Evolutionary conservation across 2,329 filamentous ascomycete genomes (phyloP).

Genomic region (Plectosphaerella sp.): DNA sequence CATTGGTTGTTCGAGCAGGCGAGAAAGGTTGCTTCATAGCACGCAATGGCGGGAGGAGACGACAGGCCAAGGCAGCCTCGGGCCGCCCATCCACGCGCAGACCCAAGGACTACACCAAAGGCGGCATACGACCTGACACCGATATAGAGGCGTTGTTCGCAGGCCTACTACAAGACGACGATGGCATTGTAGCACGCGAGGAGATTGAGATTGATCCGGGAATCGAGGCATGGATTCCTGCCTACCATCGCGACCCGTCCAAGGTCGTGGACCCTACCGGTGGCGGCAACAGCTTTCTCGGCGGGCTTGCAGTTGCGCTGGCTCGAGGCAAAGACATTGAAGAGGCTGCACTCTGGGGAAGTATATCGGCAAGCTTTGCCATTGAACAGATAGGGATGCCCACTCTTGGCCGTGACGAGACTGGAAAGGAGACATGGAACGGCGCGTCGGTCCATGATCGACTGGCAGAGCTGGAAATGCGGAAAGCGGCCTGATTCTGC

Average conservation of each 20-base stretch:
- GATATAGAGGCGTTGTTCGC: slow-evolving; percentile 61
- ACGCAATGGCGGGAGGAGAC: slow-evolving; percentile 50
- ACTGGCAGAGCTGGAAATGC: slow-evolving; percentile 43
- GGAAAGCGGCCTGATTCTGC: slow-evolving; percentile 10
- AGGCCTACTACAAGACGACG: slow-evolving; percentile 48
- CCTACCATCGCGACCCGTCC: slow-evolving; percentile 54
- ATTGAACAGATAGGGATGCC: slow-evolving; percentile 94
- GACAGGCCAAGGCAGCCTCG: slow-evolving; percentile 20
- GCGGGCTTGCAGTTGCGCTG: slow-evolving; percentile 53
- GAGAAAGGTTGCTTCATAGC: slow-evolving; percentile 68
- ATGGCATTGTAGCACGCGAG: slow-evolving; percentile 49
- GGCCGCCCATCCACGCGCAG: slow-evolving; percentile 23
- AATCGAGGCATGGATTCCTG: slow-evolving; percentile 70
- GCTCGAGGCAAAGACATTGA: slow-evolving; percentile 56
- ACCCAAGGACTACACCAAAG: slow-evolving; percentile 42
- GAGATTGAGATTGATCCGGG: slow-evolving; percentile 61
- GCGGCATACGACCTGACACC: slow-evolving; percentile 53
- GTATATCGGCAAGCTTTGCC: slow-evolving; percentile 81
- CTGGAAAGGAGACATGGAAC: slow-evolving; percentile 58
- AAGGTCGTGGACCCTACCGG: slow-evolving; percentile 89
- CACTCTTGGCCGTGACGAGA: slow-evolving; percentile 36
- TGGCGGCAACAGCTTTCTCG: slow-evolving; percentile 85
- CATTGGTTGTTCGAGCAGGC: slow-evolving; percentile 67
- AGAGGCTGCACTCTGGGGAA: slow-evolving; percentile 73
- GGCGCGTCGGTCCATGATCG: slow-evolving; percentile 48